A percentile compares a stretch with the other conserved stretches of the same genome.
phyloP scores from a whole-genome alignment of 306 rosid genomes.

The Cicer pinnatifidum region DNA sequence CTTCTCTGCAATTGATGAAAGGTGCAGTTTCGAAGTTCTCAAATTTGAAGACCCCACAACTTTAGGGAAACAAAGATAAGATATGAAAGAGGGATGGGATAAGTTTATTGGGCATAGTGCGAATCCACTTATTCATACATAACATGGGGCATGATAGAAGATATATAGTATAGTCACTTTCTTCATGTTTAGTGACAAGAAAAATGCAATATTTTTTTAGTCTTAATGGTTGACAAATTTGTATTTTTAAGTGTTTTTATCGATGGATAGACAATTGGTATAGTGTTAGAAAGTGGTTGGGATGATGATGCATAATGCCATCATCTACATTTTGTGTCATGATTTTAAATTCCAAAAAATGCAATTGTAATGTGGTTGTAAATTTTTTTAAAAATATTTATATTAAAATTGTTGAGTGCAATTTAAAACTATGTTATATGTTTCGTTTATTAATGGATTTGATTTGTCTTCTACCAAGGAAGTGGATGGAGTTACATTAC shows the following conservation, averaged over 20 bases:
- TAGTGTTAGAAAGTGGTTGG: constrained; percentile 38
- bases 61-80: constrained; percentile 61
- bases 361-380: too few species aligned
- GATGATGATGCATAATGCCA: constrained; percentile 1
- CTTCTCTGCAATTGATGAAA: constrained; percentile 37
- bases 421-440: not conserved
- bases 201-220: constrained; percentile 26
- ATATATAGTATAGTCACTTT: constrained; percentile 37
- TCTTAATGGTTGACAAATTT: constrained; percentile 39
- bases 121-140: constrained; percentile 54
- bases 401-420: not conserved
- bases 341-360: too few species aligned
- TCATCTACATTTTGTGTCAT: too few species aligned
- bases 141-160: constrained; percentile 47
- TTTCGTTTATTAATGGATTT: not conserved
- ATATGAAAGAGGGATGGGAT: constrained; percentile 68
- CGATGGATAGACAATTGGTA: not conserved
- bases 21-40: constrained; percentile 56
- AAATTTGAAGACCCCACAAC: constrained; percentile 69
- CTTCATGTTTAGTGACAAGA: constrained; percentile 22
- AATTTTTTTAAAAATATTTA: too few species aligned
- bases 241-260: constrained; percentile 25
- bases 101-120: constrained; percentile 74
- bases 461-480: not conserved
- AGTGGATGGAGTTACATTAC: constrained; percentile 5